Evolutionary conservation across 805 yeast genomes (phyloP).

Genomic region (Starmerella bacillaris): DNA sequence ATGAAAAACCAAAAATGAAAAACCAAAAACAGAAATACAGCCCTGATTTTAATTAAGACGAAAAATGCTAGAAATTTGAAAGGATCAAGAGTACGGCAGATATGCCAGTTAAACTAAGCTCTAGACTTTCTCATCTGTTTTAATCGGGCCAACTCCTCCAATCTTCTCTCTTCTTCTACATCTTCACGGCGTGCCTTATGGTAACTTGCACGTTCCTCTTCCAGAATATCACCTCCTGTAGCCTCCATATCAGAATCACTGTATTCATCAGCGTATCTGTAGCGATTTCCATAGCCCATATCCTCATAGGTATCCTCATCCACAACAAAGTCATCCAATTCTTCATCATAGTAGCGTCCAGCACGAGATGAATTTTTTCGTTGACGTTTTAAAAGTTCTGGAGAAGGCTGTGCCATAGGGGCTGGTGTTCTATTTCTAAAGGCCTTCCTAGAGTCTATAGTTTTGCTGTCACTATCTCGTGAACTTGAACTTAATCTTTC

Average conservation of each 20-base stretch:
- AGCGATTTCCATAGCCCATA: slow-evolving; percentile 30
- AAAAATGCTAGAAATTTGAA: too few species aligned
- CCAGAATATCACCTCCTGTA: slow-evolving; percentile 70
- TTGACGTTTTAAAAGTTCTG: slow-evolving; percentile 10
- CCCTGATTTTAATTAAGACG: too few species aligned
- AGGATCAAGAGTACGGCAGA: too few species aligned
- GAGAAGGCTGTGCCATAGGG: slow-evolving; percentile 16
- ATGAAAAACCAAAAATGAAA: too few species aligned
- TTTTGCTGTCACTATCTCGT: neutral
- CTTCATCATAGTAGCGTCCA: slow-evolving; percentile 22
- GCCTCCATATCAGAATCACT: slow-evolving; percentile 75
- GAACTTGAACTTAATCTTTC: neutral
- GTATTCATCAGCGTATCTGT: slow-evolving; percentile 31
- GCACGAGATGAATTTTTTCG: neutral
- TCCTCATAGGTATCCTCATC: slow-evolving; percentile 34
- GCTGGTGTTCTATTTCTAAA: slow-evolving; percentile 7
- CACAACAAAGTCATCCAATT: slow-evolving; percentile 37
- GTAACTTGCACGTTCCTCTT: slow-evolving; percentile 59
- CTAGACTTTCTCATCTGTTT: slow-evolving; percentile 7
- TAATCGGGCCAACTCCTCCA: slow-evolving; percentile 27
- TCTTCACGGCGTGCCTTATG: slow-evolving; percentile 63
- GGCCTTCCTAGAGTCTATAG: too few species aligned
- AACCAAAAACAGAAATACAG: too few species aligned
- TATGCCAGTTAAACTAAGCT: too few species aligned
- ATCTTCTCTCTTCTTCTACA: slow-evolving; percentile 36